Conservation (phyloP, 2,329 filamentous ascomycete genomes). For the Stenocarpella maydis region DNA sequence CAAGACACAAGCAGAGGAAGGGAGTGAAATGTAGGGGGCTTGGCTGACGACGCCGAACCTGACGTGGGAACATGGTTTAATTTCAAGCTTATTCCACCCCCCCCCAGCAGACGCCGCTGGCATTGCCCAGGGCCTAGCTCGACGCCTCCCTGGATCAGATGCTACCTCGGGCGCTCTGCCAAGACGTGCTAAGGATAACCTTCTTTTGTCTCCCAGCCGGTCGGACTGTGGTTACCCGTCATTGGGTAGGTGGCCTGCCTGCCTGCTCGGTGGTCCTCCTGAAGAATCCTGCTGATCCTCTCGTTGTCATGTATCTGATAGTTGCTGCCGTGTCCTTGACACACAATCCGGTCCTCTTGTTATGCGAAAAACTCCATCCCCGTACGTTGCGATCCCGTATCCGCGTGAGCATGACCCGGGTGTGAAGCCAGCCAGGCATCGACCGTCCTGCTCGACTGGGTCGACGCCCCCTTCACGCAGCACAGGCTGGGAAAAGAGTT, state of each 20-base stretch:
- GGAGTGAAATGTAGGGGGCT: background rate
- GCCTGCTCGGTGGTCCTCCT: background rate
- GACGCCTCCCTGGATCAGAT: conserved; percentile 17
- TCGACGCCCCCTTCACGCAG: background rate
- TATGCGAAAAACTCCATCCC: background rate
- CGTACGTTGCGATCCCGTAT: background rate
- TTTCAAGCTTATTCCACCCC: conserved; percentile 23
- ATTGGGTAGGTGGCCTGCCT: background rate
- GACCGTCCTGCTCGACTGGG: background rate
- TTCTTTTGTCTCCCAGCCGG: conserved; percentile 30
- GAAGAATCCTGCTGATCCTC: conserved; percentile 7
- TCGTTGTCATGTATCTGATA: background rate
- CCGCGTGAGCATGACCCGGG: conserved; percentile 14
- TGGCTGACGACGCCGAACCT: conserved; percentile 15
- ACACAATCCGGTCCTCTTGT: background rate
- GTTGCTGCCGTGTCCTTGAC: background rate
- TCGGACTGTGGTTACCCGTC: conserved; percentile 18
- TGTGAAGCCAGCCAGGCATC: background rate
- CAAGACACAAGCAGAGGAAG: background rate
- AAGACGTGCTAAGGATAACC: conserved; percentile 31
- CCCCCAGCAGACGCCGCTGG: conserved; percentile 8
- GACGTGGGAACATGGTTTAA: conserved; percentile 25
- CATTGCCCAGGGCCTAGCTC: conserved; percentile 19
- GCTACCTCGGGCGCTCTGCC: conserved; percentile 23
- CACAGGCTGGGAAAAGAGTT: background rate